Evolutionary conservation across 345 rosid species (phyloP), one percentile per base, ranked within the genome.

Genomic region (Tarenaya hassleriana): DNA sequence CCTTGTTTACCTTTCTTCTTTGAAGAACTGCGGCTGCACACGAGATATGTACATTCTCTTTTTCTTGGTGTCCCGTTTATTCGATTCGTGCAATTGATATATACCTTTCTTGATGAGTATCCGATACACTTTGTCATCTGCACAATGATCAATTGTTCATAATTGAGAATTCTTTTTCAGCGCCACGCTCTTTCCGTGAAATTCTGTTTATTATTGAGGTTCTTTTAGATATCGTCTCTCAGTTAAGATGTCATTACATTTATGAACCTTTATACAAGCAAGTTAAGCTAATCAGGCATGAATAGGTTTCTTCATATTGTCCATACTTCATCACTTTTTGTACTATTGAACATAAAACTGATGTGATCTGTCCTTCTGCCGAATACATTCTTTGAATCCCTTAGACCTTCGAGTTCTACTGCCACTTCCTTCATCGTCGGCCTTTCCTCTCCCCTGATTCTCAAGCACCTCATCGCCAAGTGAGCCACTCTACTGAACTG

Each of bases 1-100:
- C 86, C 34, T 57, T 90, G 10, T 75, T 83, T 73, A 75, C 97
- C 10, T 75, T 86, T 69, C 90, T 90, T 63, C 80, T 89, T 44
- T 88, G 72, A 81, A 33, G 45, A 41, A 39, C 40, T 14, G 47
- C 33, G 39, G 14, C 43, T 47, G 43, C 43, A 13, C 16, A 58
- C 64, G 47, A 63, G 52, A 17, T 21, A 24, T 64, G 54, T 64
- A 57, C 15, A 50, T 65, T 52, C 55, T 65, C 39, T 15, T 16
- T 62, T 58, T 41, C 11, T 57, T 21, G 55, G 42, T 52, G 57
- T 51, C 44, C 31, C 32, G 47, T 41, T 68, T 48, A 17, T 43
- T 45, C 46, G n/a, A 27, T 47, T 63, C 58, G 66, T 63, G 59
- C 59, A 57, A 55, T 41, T 51, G 55, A 65, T 41, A 67, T 20